Evolutionary conservation across 306 rosid species (phyloP), one percentile per base, ranked within the genome.

Genomic region (Lagenaria siceraria): DNA sequence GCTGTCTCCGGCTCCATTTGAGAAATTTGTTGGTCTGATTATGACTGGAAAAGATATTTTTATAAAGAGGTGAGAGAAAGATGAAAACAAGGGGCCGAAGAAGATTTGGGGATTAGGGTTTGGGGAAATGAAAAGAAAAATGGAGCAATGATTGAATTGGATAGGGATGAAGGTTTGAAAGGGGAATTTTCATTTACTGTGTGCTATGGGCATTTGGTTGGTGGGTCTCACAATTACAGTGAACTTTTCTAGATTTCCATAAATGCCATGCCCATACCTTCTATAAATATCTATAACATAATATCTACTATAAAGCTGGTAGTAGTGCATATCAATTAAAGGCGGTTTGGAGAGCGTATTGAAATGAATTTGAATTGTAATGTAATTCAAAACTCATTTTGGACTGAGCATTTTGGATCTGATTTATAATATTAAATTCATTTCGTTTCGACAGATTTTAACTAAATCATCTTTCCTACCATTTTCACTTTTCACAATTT

Each of bases 1-100:
- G 25, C 78, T 54, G 62, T 80, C 73, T 75, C 62, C 33, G 19
- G 24, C 60, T 22, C 63, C 75, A 69, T 69, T 18, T 62, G 5
- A 17, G 48, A 21, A 40, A 21, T 40, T 40, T 1, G 33, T 4
- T 0, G n/a, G 0, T 14, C 17, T 4, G 46, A 40, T 40, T 2
- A 7, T 40, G 46, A 6, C 13, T 65, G 73, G 9, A 9, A 8
- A 62, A 27, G 40, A 62, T 21, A 65, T 3, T 19, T n/a, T 21
- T 68, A 22, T 21, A 38, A n/a, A 36, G 66, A 13, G 66, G 12
- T 8, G 48, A 42, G 48, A 48, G 63, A 10, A 10, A 24, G 17
- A 58, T 5, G 62, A 59, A 12, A 21, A n/a, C 13, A 55, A 55
- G 61, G 25, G 27, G 63, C 36, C 4, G 31, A 6, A 59, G 19